Percentiles rank a stretch among this genome's conserved stretches.
These are phyloP conservation scores for Toxicodendron radicans DNA, from an alignment of 345 rosid genomes.

Conservation along the genomic window DNA sequence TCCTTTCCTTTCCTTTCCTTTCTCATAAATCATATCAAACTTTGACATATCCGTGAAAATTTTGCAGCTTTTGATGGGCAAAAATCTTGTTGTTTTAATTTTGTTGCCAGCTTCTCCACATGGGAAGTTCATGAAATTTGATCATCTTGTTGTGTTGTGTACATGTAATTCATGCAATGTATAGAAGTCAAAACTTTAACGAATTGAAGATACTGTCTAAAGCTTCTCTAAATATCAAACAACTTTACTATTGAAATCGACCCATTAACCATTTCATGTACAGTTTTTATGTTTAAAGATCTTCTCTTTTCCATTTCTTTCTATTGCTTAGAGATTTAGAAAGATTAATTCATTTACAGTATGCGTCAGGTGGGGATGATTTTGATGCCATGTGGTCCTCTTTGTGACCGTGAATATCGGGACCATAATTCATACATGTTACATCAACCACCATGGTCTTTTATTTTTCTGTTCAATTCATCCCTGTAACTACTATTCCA, in stretches of 20 bases:
- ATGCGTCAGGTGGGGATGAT: slow-evolving; percentile 24
- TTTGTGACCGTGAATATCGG: slow-evolving; percentile 34
- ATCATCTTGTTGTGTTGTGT: slow-evolving; percentile 9
- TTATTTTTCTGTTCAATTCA: slow-evolving; percentile 4
- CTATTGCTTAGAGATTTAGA: slow-evolving; percentile 30
- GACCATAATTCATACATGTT: slow-evolving; percentile 19
- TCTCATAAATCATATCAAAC: slow-evolving; percentile 22
- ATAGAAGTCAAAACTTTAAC: slow-evolving; percentile 44
- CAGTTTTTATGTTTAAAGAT: background rate
- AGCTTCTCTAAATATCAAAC: slow-evolving; percentile 23
- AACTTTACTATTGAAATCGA: slow-evolving; percentile 25
- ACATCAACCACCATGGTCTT: slow-evolving; percentile 9
- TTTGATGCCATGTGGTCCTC: slow-evolving; percentile 34
- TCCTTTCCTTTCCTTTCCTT: slow-evolving; percentile 11
- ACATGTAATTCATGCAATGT: slow-evolving; percentile 16
- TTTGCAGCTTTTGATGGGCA: slow-evolving; percentile 26
- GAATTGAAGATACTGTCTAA: slow-evolving; percentile 35
- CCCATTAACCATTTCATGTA: slow-evolving; percentile 30
- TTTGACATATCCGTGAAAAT: slow-evolving; percentile 14
- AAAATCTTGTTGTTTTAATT: slow-evolving; percentile 27
- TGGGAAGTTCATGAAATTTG: slow-evolving; percentile 22
- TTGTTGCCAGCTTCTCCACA: slow-evolving; percentile 23
- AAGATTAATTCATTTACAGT: slow-evolving; percentile 15
- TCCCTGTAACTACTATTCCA: background rate
- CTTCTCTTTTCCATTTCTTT: slow-evolving; percentile 10